Evolutionary conservation across 1,284 basidiomycete species (phyloP).

Genomic region (Gomphus bonarii): DNA sequence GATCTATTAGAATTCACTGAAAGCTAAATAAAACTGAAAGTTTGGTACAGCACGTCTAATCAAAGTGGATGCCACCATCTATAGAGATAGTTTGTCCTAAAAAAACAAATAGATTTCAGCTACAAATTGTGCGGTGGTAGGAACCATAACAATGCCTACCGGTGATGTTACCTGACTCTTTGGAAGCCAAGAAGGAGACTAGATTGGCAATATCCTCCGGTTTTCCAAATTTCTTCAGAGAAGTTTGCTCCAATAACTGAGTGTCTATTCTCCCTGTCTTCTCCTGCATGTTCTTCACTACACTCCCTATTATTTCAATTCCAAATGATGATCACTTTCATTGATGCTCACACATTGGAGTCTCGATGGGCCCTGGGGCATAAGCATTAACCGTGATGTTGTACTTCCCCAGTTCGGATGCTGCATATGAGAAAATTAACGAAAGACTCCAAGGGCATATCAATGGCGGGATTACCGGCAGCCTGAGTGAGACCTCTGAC

Average conservation of each 20-base stretch:
- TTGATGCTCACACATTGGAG: constrained; percentile 8
- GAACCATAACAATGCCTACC: constrained; percentile 10
- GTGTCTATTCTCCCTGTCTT: too few relatives aligned
- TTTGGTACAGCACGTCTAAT: too few relatives aligned
- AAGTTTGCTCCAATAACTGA: neutral
- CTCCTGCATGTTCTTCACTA: too few relatives aligned
- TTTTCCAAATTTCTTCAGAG: constrained; percentile 11
- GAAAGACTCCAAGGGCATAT: neutral
- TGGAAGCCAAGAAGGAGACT: constrained; percentile 14
- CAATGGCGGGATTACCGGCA: constrained; percentile 10
- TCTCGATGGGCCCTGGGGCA: constrained; percentile 12
- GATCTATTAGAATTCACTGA: too few relatives aligned
- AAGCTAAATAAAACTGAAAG: too few relatives aligned
- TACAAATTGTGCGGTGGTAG: too few relatives aligned
- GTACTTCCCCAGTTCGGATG: constrained; percentile 17
- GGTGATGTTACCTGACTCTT: constrained; percentile 15
- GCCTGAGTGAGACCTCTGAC: constrained; percentile 21
- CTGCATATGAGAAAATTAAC: neutral
- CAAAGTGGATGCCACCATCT: too few relatives aligned
- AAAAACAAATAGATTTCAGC: too few relatives aligned
- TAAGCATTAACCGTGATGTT: constrained; percentile 14
- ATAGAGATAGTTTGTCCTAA: too few relatives aligned
- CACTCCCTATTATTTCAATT: too few relatives aligned
- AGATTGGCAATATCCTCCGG: constrained; percentile 13
- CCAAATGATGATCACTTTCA: neutral